Evolutionary conservation across 208 protist genomes (phyloP).

Genomic region (Leishmania guyanensis): DNA sequence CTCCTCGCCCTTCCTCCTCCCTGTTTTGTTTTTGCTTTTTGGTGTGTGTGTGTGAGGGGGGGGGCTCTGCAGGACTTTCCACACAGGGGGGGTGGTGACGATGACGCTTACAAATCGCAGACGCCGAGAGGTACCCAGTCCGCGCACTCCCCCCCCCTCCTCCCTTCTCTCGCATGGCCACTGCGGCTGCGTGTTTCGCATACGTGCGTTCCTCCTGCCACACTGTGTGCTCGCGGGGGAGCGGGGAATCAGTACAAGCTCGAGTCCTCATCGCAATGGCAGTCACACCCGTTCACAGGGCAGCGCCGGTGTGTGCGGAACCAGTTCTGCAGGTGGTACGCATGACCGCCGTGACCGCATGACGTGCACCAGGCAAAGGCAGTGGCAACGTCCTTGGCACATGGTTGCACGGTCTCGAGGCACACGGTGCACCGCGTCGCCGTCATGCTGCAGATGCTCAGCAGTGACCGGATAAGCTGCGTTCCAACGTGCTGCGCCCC

Average conservation of each 20-base stretch:
- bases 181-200: background rate
- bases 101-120: background rate
- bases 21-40: background rate
- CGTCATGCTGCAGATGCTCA: conserved; percentile 25
- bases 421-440: conserved; percentile 64
- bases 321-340: conserved; percentile 77
- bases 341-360: conserved; percentile 86
- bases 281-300: conserved; percentile 71
- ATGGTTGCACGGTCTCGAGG: conserved; percentile 36
- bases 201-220: background rate
- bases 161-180: background rate
- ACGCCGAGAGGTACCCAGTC: background rate
- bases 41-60: background rate
- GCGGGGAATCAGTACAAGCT: conserved; percentile 35
- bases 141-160: background rate
- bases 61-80: background rate
- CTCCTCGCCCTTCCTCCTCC: background rate
- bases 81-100: background rate
- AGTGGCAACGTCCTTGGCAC: conserved; percentile 25
- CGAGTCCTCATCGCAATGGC: conserved; percentile 70
- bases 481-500: conserved; percentile 35
- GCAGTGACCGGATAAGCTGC: conserved; percentile 30
- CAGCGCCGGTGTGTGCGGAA: conserved; percentile 76
- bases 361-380: conserved; percentile 77
- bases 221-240: background rate